These are phyloP conservation scores for Rhodamnia argentea DNA, from an alignment of 345 rosid species.

Conservation along the genomic window DNA sequence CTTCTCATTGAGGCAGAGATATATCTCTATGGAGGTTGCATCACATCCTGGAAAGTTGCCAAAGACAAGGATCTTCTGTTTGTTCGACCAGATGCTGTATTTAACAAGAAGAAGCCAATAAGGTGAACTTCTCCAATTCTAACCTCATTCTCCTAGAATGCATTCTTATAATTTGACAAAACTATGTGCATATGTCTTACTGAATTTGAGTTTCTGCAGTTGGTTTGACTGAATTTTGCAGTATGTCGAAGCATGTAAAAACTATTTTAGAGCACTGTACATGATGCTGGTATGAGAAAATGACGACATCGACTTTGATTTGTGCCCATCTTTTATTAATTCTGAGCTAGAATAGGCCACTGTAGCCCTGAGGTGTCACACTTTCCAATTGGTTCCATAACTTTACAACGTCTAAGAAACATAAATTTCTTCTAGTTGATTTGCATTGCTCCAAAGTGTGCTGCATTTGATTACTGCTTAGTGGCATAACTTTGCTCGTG, in stretches of 20 bases:
- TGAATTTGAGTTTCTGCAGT: not conserved
- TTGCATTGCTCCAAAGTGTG: not conserved
- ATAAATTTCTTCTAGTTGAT: not conserved
- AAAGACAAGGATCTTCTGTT: slow-evolving; percentile 76
- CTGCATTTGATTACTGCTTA: not conserved
- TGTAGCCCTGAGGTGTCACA: not conserved
- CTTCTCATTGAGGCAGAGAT: slow-evolving; percentile 73
- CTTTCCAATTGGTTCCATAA: not conserved
- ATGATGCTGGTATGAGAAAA: not conserved
- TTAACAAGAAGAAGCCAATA: slow-evolving; percentile 80
- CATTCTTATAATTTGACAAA: not conserved
- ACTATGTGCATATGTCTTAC: not conserved
- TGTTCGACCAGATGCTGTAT: slow-evolving; percentile 94
- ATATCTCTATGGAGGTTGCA: slow-evolving; percentile 79
- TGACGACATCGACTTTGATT: not conserved
- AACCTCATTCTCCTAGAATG: not conserved
- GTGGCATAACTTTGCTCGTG: not conserved
- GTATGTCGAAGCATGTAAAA: not conserved
- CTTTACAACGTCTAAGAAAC: not conserved
- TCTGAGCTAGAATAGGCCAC: not conserved
- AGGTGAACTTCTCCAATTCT: slow-evolving; percentile 26
- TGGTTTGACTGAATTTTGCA: not conserved
- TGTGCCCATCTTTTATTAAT: not conserved
- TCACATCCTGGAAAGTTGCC: slow-evolving; percentile 82
- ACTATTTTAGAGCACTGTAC: not conserved